Base-by-base conservation (phyloP, 139 green algal species). In the Raphidocelis subcapitata region DNA sequence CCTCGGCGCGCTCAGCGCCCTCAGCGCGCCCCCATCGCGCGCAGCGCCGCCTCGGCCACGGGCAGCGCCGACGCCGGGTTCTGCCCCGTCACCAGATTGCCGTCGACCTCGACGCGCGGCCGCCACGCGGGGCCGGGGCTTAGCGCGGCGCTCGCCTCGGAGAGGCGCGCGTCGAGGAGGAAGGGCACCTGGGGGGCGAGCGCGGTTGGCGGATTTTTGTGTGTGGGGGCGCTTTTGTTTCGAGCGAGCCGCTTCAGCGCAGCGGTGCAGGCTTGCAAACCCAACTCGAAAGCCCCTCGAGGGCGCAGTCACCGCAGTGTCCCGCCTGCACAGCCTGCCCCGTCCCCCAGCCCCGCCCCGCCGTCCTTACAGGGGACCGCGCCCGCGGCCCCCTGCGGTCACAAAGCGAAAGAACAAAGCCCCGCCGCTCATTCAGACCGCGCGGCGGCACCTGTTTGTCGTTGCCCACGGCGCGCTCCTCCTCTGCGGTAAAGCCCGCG, bases 71-170 rank as follows among this genome's bases (percentile, higher is more conserved):
- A 49, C 41, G 18, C 69, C 15, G 77, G 77, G 73, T 84, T 86
- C 74, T 87, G 78, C 4, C 81, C 81, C 15, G 81, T 84, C 23
- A 87, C 67, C 8, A 87, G 66, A 47, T 56, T 65, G 41, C 63
- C 75, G 26, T 87, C 81, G 1, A 18, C 24, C 31, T 84, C 67
- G 0, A 75, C 73, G 32, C 69, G 62, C 49, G 57, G 47, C 16
- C 8, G 2, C 69, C 76, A 74, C 31, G 62, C 33, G 3, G 49
- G 36, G n/a, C 52, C 66, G 24, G 32, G 36, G 1, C 37, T 35
- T 5, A 82, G 73, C 2, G 61, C n/a, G 5, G 55, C 81, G 3
- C 81, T 78, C 15, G 73, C n/a, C 68, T 82, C 78, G 23, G 57
- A 66, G 5, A 87, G 74, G 51, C 37, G 60, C 26, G 68, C 69